These are phyloP conservation scores for Ogataea populi-albae DNA, from an alignment of 805 yeast species.

Conservation along the genomic window DNA sequence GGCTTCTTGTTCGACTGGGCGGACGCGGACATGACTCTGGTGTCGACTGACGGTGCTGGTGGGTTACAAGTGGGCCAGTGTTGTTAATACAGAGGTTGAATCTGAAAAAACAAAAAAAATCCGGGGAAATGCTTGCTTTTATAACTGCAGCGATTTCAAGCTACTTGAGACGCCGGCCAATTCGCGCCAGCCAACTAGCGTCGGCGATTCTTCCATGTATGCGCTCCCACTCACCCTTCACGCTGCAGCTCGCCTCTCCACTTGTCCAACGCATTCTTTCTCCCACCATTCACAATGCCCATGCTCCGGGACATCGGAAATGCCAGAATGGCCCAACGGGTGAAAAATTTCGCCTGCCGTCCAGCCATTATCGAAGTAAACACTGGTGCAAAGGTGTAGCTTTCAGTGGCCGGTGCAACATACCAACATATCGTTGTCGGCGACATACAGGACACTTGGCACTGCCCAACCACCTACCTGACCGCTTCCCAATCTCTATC, in stretches of 20 bases:
- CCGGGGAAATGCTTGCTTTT: slow-evolving; percentile 3
- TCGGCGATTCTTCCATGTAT: neutral
- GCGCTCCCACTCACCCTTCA: neutral
- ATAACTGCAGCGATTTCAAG: neutral
- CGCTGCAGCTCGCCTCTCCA: neutral
- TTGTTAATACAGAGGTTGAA: neutral
- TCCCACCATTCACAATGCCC: neutral
- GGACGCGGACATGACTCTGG: slow-evolving; percentile 20
- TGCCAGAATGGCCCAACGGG: slow-evolving; percentile 14
- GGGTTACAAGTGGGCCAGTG: neutral
- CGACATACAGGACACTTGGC: too few species aligned
- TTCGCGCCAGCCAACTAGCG: neutral
- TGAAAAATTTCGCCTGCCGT: too few species aligned
- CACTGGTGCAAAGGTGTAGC: too few species aligned
- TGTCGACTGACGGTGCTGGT: neutral
- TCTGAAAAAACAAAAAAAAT: slow-evolving; percentile 2
- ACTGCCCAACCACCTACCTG: too few species aligned
- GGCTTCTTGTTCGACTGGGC: slow-evolving; percentile 23
- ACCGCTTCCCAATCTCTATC: too few species aligned
- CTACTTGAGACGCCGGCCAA: neutral
- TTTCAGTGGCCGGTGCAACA: too few species aligned
- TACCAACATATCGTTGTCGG: too few species aligned
- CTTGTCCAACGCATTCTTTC: neutral
- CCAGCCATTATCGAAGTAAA: too few species aligned
- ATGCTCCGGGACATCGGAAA: slow-evolving; percentile 20